Percentiles rank a stretch among this genome's conserved stretches.
These are phyloP conservation scores for Fraxinus xanthoxyloides DNA, from an alignment of 305 asterid species.

Conservation along the genomic window DNA sequence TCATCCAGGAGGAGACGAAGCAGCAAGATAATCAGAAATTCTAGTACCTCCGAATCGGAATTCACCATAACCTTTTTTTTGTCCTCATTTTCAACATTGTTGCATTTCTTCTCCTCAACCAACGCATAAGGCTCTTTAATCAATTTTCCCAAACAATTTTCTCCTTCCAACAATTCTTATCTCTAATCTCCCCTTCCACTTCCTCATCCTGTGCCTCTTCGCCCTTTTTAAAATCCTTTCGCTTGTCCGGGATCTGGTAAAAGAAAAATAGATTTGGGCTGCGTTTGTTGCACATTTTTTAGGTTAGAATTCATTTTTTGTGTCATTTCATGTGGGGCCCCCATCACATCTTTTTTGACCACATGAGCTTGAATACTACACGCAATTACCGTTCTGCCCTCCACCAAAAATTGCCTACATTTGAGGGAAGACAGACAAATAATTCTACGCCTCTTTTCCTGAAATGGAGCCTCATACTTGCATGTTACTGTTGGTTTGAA, in stretches of 20 bases:
- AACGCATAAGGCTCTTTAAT: constrained; percentile 33
- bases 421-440: too few species aligned
- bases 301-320: too few species aligned
- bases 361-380: too few species aligned
- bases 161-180: constrained; percentile 22
- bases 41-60: constrained; percentile 6
- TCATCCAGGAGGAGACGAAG: constrained; percentile 43
- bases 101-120: constrained; percentile 38
- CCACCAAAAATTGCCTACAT: too few species aligned
- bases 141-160: constrained; percentile 28
- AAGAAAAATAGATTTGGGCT: too few species aligned
- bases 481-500: too few species aligned
- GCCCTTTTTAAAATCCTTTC: constrained; percentile 25
- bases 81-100: constrained; percentile 21
- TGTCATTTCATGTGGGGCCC: too few species aligned
- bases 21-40: constrained; percentile 25
- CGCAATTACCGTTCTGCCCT: too few species aligned
- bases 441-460: too few species aligned
- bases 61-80: constrained; percentile 23
- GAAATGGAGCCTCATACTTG: too few species aligned
- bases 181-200: constrained; percentile 15
- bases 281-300: too few species aligned
- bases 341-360: too few species aligned
- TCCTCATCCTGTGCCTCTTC: constrained; percentile 30
- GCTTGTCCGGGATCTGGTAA: background rate